Base-by-base conservation (phyloP, 805 yeast species). In the Myxozyma melibiosi region DNA sequence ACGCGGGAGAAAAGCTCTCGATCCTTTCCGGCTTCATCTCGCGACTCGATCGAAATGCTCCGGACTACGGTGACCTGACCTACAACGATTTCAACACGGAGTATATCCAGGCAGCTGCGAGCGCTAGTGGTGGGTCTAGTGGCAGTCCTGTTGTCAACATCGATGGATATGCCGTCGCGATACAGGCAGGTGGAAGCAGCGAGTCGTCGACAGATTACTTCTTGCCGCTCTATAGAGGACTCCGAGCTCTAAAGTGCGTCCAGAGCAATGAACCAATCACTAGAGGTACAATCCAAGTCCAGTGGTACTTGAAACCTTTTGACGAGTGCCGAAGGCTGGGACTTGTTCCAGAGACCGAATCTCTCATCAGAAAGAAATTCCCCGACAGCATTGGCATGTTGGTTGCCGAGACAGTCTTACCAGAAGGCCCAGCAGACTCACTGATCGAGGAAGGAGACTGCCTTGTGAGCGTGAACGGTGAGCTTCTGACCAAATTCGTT, bases 71-170 rank as follows among this genome's bases (percentile, higher is more conserved):
- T 47, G 84, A 83, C 27, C 76, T 87, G 68, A 85, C 95, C 14
- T 91, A 90, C 72, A 90, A 88, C 69, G 97, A 90, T 76, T 59
- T 55, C 58, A 59, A 59, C 40, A 59, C 63, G 13, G 63, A 59
- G 34, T 59, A 59, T 25, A 59, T 59, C 22, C 63, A 59, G 41
- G 63, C 63, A 5, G 97, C 97, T 6, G 97, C 97, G 0, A 82
- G 90, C 58, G 96, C 97, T 0, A 86, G 96, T 16, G 97, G 97
- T 30, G 97, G 97, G 2, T 90, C 96, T 2, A 85, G 94, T 47
- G 97, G 97, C 7, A 89, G 96, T 2, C 97, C 97, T 0, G 97
- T 91, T n/a, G 96, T 91, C 1, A 86, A 90, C 70, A 83, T 86
- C 42, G 85, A 87, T 65, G 97, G 97, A 2, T 73, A 83, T 67